Conservation (phyloP, 2,329 filamentous ascomycete genomes). For the Microsporum canis region DNA sequence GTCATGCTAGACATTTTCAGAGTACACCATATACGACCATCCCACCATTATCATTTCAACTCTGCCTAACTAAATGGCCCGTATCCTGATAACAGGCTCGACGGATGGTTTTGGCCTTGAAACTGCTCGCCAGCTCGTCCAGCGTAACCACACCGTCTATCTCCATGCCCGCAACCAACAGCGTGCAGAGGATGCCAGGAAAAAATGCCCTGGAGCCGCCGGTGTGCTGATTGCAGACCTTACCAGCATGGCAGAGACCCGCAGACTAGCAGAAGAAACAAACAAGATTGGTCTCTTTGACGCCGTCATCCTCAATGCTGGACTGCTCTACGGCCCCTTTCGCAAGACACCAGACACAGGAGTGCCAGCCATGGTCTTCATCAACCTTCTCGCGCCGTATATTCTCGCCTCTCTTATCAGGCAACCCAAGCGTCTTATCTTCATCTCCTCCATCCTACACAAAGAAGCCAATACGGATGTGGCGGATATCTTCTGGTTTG, state of each 20-base stretch:
- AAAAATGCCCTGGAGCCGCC: slow-evolving; percentile 40
- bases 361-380: slow-evolving; percentile 39
- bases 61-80: slow-evolving; percentile 26
- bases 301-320: slow-evolving; percentile 47
- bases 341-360: slow-evolving; percentile 33
- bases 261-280: slow-evolving; percentile 39
- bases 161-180: slow-evolving; percentile 46
- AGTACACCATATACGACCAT: too few species aligned
- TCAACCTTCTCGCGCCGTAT: slow-evolving; percentile 48
- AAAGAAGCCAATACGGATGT: slow-evolving; percentile 33
- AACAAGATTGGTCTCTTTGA: slow-evolving; percentile 43
- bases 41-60: too few species aligned
- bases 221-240: slow-evolving; percentile 44
- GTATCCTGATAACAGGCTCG: slow-evolving; percentile 45
- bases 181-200: slow-evolving; percentile 39
- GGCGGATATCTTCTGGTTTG: slow-evolving; percentile 31
- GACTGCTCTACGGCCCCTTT: slow-evolving; percentile 34
- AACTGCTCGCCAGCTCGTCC: slow-evolving; percentile 40
- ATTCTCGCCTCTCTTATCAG: slow-evolving; percentile 41
- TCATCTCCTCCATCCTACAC: slow-evolving; percentile 42
- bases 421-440: slow-evolving; percentile 41
- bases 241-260: slow-evolving; percentile 39
- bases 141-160: slow-evolving; percentile 43
- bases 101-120: slow-evolving; percentile 44
- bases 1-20: too few species aligned